phyloP scores from a whole-genome alignment of 208 protist species.

The Tetramitus jugosus region DNA sequence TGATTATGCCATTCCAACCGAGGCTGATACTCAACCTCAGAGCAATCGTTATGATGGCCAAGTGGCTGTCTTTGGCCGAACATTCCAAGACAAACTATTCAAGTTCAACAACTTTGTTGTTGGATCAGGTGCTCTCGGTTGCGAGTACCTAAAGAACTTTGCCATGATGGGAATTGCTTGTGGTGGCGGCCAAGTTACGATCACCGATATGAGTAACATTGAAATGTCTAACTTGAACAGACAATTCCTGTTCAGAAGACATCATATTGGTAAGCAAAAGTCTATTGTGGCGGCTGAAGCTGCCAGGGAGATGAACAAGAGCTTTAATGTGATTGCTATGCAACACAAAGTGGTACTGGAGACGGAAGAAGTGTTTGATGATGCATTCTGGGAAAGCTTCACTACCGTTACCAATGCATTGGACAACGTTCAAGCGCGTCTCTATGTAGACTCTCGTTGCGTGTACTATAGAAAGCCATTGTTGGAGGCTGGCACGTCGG shows the following conservation, averaged over 20 bases:
- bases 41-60: constrained; percentile 77
- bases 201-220: constrained; percentile 99
- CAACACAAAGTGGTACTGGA: constrained; percentile 82
- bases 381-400: constrained; percentile 88
- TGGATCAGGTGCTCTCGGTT: constrained; percentile 94
- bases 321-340: constrained; percentile 61
- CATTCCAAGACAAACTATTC: constrained; percentile 67
- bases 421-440: constrained; percentile 94
- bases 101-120: constrained; percentile 84
- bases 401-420: constrained; percentile 93
- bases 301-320: constrained; percentile 83
- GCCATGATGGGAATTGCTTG: constrained; percentile 92
- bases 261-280: constrained; percentile 90
- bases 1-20: neutral
- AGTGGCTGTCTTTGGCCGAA: constrained; percentile 83
- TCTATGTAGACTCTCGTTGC: constrained; percentile 89
- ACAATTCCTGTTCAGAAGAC: constrained; percentile 97
- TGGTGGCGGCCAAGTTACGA: constrained; percentile 65
- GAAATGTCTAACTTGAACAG: constrained; percentile 98
- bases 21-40: constrained; percentile 4
- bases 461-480: constrained; percentile 91
- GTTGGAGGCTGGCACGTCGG: constrained; percentile 97
- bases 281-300: constrained; percentile 76
- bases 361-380: constrained; percentile 89
- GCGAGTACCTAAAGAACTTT: constrained; percentile 96